phyloP scores from a whole-genome alignment of 1,139 yeast genomes.

The Scheffersomyces stambukii region DNA sequence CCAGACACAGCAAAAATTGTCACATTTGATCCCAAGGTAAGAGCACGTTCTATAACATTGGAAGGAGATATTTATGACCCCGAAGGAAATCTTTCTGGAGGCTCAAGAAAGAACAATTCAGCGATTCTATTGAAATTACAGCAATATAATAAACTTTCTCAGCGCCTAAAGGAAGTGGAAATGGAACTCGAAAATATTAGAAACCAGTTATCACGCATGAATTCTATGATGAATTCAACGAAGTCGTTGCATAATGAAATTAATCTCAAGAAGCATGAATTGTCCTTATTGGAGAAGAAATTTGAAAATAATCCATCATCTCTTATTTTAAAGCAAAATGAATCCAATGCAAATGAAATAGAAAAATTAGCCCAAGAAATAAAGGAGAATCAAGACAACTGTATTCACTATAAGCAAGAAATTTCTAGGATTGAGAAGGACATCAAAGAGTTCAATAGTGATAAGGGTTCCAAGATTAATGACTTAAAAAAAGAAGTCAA shows the following conservation, averaged over 20 bases:
- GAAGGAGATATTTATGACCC: constrained; percentile 97
- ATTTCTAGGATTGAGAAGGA: constrained; percentile 65
- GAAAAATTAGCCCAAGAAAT: constrained; percentile 36
- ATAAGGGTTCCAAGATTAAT: constrained; percentile 77
- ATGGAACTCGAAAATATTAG: constrained; percentile 39
- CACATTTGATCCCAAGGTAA: constrained; percentile 78
- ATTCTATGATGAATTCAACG: constrained; percentile 47
- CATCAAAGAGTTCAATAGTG: constrained; percentile 73
- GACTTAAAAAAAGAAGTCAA: constrained; percentile 58
- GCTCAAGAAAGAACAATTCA: constrained; percentile 64
- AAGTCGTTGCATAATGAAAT: constrained; percentile 60
- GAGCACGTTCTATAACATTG: constrained; percentile 82
- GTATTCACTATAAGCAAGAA: constrained; percentile 31
- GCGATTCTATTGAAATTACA: constrained; percentile 66
- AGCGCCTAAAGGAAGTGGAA: constrained; percentile 34
- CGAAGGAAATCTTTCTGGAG: constrained; percentile 93
- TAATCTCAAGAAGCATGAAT: constrained; percentile 64
- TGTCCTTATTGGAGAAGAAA: constrained; percentile 57
- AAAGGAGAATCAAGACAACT: constrained; percentile 24
- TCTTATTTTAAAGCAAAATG: constrained; percentile 46
- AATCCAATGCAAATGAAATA: constrained; percentile 49
- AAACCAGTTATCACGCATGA: constrained; percentile 41
- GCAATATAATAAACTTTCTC: constrained; percentile 53
- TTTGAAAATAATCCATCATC: constrained; percentile 61
- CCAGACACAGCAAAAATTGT: constrained; percentile 84